Percentiles rank a stretch among this genome's conserved stretches.
Conservation (phyloP, 1,284 basidiomycete genomes). For the Boletus holoroseus region DNA sequence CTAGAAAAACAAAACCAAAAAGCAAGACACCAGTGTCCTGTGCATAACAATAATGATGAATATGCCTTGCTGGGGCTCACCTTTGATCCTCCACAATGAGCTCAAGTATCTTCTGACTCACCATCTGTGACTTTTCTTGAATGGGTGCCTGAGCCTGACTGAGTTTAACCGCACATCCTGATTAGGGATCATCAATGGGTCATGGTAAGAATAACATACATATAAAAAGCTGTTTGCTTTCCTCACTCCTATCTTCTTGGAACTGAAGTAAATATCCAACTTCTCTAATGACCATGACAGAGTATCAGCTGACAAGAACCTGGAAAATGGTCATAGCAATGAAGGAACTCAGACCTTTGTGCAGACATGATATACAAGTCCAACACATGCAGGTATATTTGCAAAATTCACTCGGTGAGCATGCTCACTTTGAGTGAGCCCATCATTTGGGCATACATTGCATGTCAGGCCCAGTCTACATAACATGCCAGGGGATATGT, state of each 20-base stretch:
- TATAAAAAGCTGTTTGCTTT: constrained; percentile 13
- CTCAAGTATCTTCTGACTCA: constrained; percentile 15
- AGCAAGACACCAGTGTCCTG: neutral
- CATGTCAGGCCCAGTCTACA: constrained; percentile 20
- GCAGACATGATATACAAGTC: constrained; percentile 22
- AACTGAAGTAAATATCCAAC: constrained; percentile 21
- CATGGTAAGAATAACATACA: constrained; percentile 6
- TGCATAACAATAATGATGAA: neutral
- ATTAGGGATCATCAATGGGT: neutral
- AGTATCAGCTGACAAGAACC: neutral
- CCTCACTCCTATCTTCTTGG: constrained; percentile 19
- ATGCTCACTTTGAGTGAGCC: constrained; percentile 23
- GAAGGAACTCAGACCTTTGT: constrained; percentile 14
- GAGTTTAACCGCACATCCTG: constrained; percentile 8
- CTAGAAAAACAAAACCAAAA: neutral
- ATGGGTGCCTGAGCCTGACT: constrained; percentile 11
- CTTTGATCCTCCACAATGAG: constrained; percentile 16
- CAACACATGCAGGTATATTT: constrained; percentile 19
- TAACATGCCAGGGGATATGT: neutral
- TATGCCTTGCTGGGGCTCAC: neutral
- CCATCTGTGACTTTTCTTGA: constrained; percentile 18
- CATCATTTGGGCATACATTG: constrained; percentile 24
- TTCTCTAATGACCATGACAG: constrained; percentile 2
- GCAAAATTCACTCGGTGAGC: constrained; percentile 20
- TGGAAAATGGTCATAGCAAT: neutral